A percentile compares a stretch with the other conserved stretches of the same genome.
phyloP scores from a whole-genome alignment of 2,329 filamentous ascomycete genomes.

The Cladorrhinum sp. region DNA sequence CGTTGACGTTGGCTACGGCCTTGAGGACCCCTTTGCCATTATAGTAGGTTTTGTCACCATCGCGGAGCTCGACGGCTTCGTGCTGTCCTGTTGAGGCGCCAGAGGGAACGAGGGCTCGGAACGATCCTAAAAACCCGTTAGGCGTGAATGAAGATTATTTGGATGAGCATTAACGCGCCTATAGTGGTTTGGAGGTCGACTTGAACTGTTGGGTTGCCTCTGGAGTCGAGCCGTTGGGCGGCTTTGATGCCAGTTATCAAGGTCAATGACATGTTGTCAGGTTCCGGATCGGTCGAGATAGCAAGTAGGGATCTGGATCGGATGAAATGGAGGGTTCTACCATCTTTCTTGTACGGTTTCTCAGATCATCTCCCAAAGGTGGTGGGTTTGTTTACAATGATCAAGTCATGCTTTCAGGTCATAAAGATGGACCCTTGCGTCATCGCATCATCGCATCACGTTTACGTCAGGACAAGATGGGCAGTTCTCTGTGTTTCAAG shows the following conservation, averaged over 20 bases:
- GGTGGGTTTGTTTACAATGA: not conserved
- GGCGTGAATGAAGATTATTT: not conserved
- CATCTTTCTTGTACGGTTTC: not conserved
- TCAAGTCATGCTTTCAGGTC: not conserved
- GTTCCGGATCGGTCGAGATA: not conserved
- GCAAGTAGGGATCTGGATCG: not conserved
- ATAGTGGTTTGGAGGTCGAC: not conserved
- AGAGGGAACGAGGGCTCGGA: slow-evolving; percentile 34
- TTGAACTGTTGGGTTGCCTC: not conserved
- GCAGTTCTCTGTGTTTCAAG: too few relatives aligned
- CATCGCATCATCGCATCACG: too few relatives aligned
- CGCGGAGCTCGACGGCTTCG: slow-evolving; percentile 38
- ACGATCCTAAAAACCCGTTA: slow-evolving; percentile 26
- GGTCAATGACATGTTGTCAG: not conserved
- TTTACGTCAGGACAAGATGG: too few relatives aligned
- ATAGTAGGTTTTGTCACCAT: slow-evolving; percentile 51
- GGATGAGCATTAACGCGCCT: not conserved
- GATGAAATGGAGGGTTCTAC: not conserved
- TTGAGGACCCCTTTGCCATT: slow-evolving; percentile 54
- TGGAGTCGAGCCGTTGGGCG: not conserved
- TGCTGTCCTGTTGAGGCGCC: slow-evolving; percentile 35
- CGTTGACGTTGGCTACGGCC: slow-evolving; percentile 54
- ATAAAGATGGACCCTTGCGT: not conserved
- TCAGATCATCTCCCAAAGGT: not conserved
- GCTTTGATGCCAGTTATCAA: not conserved